Percentiles rank a stretch among this genome's conserved stretches.
Conservation (phyloP, 148 eudicot species). For the Cornus suecica region DNA sequence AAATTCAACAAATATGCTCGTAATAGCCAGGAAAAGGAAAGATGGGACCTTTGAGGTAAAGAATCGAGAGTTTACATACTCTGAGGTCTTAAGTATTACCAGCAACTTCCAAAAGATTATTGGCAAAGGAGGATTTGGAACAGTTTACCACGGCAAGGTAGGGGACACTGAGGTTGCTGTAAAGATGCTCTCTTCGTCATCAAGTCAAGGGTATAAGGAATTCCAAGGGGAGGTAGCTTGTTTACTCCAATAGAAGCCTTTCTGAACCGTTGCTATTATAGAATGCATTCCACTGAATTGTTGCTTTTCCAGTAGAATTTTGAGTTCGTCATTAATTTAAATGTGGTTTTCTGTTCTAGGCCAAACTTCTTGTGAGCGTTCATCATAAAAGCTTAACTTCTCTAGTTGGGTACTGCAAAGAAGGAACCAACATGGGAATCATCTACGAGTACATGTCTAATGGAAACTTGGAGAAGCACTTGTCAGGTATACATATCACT, state of each 20-base stretch:
- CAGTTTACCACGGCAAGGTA: slow-evolving; percentile 21
- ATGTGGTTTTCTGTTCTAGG: slow-evolving; percentile 5
- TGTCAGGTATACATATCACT: not conserved
- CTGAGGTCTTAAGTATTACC: slow-evolving; percentile 25
- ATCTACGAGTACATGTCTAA: slow-evolving; percentile 31
- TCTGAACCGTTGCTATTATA: not conserved
- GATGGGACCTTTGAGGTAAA: slow-evolving; percentile 2
- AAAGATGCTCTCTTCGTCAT: slow-evolving; percentile 19
- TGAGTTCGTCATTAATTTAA: not conserved
- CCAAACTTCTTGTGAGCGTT: slow-evolving; percentile 15
- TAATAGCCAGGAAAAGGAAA: not conserved
- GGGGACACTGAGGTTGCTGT: slow-evolving; percentile 18
- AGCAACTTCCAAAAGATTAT: slow-evolving; percentile 12
- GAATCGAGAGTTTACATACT: slow-evolving; percentile 14
- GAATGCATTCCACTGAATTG: not conserved
- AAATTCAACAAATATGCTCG: not conserved
- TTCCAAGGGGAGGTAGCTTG: slow-evolving; percentile 21
- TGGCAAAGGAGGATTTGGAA: slow-evolving; percentile 35
- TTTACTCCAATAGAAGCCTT: not conserved
- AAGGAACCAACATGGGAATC: slow-evolving; percentile 13
- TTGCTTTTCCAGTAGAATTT: not conserved
- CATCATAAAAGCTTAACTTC: slow-evolving; percentile 26
- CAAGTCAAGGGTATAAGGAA: slow-evolving; percentile 21
- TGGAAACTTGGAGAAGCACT: slow-evolving; percentile 16
- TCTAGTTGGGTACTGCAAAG: slow-evolving; percentile 26